Base-by-base conservation (phyloP, 805 yeast species). In the Saccharomycopsis sp. region DNA sequence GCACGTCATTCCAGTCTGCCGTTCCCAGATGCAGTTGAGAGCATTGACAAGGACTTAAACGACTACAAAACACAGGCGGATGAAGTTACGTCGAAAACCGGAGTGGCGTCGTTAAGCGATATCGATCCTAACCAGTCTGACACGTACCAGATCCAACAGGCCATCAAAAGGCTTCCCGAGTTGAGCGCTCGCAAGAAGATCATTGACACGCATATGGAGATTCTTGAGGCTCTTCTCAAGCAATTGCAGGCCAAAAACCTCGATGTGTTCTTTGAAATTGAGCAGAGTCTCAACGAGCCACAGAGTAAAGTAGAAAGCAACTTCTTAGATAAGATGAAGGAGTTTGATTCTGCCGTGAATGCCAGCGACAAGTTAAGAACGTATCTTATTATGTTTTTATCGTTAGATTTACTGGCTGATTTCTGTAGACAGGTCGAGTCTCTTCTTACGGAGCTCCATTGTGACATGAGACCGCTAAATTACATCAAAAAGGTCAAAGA, bases 1-100 rank as follows among this genome's bases (percentile, higher is more conserved):
- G 75, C 73, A 62, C 78, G 79, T 62, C 92, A 94, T 72, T 78
- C 96, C 12, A 86, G 86, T 55, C 74, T 89, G 58, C 98, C 99
- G 44, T 94, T 94, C 76, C 99, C 99, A 0, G 97, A 93, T 69
- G 98, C 96, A n/a, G 99, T 96, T 38, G 99, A 94, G 70, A 89
- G 89, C 71, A 96, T 96, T 20, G 98, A 94, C 68, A 73, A 78
- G 25, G 97, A 90, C 60, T 77, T 92, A 61, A 83, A 86, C 60
- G 77, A 79, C 57, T 94, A 94, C 73, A 93, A 92, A 64, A 80
- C 81, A 58, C 97, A 90, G 65, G 97, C 97, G 1, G 86, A 85
- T 62, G 96, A 87, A 60, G 78, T 96, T 55, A 90, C 97, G 1
- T 80, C 81, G 54, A 84, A 81, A 63, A 86, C 96, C 1, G 89